A percentile compares a stretch with the other conserved stretches of the same genome.
These are phyloP conservation scores for Zostera marina DNA, from an alignment of 116 monocot species.

Conservation along the genomic window DNA sequence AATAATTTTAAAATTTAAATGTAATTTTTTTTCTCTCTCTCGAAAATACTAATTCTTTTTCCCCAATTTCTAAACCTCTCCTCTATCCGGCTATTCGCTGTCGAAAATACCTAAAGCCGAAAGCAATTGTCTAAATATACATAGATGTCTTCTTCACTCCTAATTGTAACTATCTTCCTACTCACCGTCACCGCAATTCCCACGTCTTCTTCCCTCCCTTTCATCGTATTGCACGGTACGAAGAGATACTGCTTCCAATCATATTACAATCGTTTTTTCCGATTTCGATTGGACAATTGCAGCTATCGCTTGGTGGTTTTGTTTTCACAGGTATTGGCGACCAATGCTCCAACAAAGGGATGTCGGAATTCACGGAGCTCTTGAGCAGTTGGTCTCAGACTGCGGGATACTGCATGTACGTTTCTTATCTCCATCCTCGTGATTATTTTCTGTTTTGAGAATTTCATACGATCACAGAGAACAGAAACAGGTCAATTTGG, in stretches of 20 bases:
- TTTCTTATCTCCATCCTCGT: neutral
- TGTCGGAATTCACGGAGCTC: conserved; percentile 55
- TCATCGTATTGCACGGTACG: conserved; percentile 72
- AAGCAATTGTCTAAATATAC: no score
- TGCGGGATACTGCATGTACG: conserved; percentile 68
- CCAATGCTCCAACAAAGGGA: conserved; percentile 52
- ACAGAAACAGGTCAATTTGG: no score
- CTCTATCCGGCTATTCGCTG: no score
- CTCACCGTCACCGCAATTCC: conserved; percentile 6
- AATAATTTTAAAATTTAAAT: no score
- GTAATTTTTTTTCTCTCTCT: no score
- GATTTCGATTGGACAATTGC: no score
- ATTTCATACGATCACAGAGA: neutral
- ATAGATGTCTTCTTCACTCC: neutral
- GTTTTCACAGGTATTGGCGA: conserved; percentile 61
- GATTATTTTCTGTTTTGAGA: neutral
- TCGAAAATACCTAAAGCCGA: no score
- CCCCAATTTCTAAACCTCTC: no score
- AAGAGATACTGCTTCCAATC: neutral
- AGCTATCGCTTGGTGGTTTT: no score
- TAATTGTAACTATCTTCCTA: neutral
- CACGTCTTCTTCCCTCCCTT: conserved; percentile 30
- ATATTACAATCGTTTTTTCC: no score
- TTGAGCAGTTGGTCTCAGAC: conserved; percentile 55
- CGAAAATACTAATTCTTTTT: no score